phyloP scores from a whole-genome alignment of 495 filamentous ascomycete species.

The Annulohypoxylon moriforme region DNA sequence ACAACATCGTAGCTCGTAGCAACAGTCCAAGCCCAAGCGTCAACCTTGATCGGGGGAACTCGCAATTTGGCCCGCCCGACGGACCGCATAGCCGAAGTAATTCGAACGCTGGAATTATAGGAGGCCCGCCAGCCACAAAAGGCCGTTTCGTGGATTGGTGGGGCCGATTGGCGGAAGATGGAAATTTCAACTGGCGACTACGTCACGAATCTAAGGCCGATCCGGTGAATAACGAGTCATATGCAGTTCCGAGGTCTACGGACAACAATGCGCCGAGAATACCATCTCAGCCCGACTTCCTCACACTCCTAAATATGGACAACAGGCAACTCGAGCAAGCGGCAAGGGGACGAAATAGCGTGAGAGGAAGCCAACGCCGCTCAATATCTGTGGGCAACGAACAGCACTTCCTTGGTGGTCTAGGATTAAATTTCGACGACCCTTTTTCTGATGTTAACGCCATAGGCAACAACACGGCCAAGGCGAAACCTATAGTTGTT shows the following conservation, averaged over 20 bases:
- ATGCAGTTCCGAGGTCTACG: slow-evolving; percentile 39
- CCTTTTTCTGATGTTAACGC: slow-evolving; percentile 60
- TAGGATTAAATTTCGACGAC: slow-evolving; percentile 55
- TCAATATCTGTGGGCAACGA: slow-evolving; percentile 45
- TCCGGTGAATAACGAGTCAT: slow-evolving; percentile 31
- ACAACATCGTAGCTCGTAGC: slow-evolving; percentile 51
- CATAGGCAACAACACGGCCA: slow-evolving; percentile 52
- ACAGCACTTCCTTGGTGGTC: slow-evolving; percentile 54
- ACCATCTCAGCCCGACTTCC: slow-evolving; percentile 54
- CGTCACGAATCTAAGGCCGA: slow-evolving; percentile 36
- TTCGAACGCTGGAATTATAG: slow-evolving; percentile 38
- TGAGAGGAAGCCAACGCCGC: slow-evolving; percentile 44
- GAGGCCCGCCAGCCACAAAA: slow-evolving; percentile 41
- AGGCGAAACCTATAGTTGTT: slow-evolving; percentile 50
- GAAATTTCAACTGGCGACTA: slow-evolving; percentile 51
- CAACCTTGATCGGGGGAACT: slow-evolving; percentile 62
- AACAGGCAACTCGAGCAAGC: slow-evolving; percentile 33
- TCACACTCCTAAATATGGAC: slow-evolving; percentile 53
- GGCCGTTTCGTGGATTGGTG: slow-evolving; percentile 56
- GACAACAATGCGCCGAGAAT: slow-evolving; percentile 40
- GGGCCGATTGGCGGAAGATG: slow-evolving; percentile 53
- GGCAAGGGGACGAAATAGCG: slow-evolving; percentile 31
- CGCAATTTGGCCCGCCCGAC: slow-evolving; percentile 60
- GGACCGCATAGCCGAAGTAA: slow-evolving; percentile 54
- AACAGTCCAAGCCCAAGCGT: slow-evolving; percentile 55